Conservation (phyloP, 1,284 basidiomycete species). For the Trichosporon asahii region DNA sequence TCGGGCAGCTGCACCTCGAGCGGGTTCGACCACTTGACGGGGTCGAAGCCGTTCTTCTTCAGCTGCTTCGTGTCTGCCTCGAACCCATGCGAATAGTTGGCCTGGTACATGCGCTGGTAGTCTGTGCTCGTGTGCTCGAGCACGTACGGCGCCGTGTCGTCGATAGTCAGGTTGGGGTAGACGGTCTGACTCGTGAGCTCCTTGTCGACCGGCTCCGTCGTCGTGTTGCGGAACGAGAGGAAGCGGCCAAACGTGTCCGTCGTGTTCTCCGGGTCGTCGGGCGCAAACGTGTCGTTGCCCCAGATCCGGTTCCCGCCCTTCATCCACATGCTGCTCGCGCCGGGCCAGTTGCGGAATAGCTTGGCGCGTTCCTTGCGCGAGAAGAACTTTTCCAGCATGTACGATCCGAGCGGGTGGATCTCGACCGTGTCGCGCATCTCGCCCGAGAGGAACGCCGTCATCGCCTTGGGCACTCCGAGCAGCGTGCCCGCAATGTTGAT, state of each 20-base stretch:
- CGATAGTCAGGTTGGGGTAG: conserved; percentile 73
- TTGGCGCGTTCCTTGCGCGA: conserved; percentile 82
- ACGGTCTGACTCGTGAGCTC: conserved; percentile 47
- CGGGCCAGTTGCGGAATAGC: conserved; percentile 93
- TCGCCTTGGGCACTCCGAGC: conserved; percentile 76
- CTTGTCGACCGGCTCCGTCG: conserved; percentile 32
- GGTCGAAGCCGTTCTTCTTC: conserved; percentile 65
- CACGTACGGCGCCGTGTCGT: conserved; percentile 73
- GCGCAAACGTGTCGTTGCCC: conserved; percentile 62
- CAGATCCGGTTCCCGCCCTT: conserved; percentile 90
- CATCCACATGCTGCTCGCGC: conserved; percentile 88
- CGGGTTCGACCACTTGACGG: conserved; percentile 43
- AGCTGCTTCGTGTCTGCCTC: conserved; percentile 70
- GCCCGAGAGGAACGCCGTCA: conserved; percentile 89
- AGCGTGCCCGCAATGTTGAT: conserved; percentile 85
- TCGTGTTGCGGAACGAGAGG: conserved; percentile 67
- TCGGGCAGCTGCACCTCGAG: conserved; percentile 60
- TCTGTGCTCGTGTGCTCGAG: conserved; percentile 74
- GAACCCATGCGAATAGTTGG: conserved; percentile 91
- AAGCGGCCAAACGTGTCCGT: conserved; percentile 75
- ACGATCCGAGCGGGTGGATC: conserved; percentile 56
- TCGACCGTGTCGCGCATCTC: conserved; percentile 97
- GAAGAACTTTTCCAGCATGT: conserved; percentile 69
- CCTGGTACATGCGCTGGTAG: conserved; percentile 86
- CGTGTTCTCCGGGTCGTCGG: conserved; percentile 65